Evolutionary conservation across 768 basidiomycete genomes (phyloP).

Genomic region (Saitozyma podzolica): DNA sequence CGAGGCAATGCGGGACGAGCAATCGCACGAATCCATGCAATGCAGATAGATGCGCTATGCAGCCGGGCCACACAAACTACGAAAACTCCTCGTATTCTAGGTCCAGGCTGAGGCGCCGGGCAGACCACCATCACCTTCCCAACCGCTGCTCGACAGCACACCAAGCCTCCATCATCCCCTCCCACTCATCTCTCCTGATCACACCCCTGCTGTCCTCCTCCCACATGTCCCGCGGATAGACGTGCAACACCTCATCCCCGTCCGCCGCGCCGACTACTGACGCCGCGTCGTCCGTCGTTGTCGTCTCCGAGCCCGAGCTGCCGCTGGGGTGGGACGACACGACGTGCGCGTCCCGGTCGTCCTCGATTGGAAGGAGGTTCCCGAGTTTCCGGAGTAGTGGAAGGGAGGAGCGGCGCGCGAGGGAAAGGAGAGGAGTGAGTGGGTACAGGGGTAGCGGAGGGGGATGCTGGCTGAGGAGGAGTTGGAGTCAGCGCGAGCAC

Average conservation of each 20-base stretch:
- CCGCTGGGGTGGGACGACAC: too few relatives aligned
- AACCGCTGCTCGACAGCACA: constrained; percentile 23
- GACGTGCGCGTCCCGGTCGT: not conserved
- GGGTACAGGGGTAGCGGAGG: constrained; percentile 22
- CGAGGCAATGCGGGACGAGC: too few relatives aligned
- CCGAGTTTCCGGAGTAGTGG: constrained; percentile 29
- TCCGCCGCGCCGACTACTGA: not conserved
- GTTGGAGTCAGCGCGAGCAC: not conserved
- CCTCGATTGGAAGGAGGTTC: constrained; percentile 9
- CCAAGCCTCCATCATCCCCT: constrained; percentile 40
- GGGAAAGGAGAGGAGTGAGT: constrained; percentile 13
- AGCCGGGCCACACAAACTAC: too few relatives aligned
- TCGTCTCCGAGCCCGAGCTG: not conserved
- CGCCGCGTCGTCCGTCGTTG: not conserved
- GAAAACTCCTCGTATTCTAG: too few relatives aligned
- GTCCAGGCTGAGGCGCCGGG: not conserved
- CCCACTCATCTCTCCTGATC: constrained; percentile 35
- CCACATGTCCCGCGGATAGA: constrained; percentile 1
- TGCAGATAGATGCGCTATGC: too few relatives aligned
- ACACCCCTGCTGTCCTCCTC: constrained; percentile 5
- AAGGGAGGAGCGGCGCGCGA: constrained; percentile 27
- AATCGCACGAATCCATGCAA: too few relatives aligned
- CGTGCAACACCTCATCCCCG: too few relatives aligned
- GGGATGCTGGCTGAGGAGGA: constrained; percentile 24
- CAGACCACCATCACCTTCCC: constrained; percentile 11